A percentile compares a stretch with the other conserved stretches of the same genome.
These are phyloP conservation scores for Teratosphaeria gauchensis DNA, from an alignment of 2,329 filamentous ascomycete genomes.

Conservation along the genomic window DNA sequence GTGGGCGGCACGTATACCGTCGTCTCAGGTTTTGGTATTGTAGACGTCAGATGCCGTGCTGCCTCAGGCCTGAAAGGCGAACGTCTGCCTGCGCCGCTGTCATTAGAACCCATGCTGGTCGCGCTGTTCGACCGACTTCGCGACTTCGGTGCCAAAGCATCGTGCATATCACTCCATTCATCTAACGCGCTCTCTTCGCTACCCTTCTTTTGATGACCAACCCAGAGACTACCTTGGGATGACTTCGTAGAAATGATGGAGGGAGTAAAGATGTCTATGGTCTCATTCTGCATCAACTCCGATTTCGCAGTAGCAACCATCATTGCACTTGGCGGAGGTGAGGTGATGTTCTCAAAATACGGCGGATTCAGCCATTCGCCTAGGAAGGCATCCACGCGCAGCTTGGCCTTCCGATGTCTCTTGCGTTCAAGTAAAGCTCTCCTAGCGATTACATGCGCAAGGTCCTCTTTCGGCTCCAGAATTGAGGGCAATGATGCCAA, in stretches of 20 bases:
- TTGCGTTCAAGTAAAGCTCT: conserved; percentile 27
- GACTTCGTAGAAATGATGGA: conserved; percentile 27
- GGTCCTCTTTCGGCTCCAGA: conserved; percentile 28
- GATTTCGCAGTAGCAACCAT: conserved; percentile 87
- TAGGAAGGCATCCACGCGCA: conserved; percentile 84
- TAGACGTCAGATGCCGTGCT: conserved; percentile 15
- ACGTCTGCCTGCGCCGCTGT: conserved; percentile 16
- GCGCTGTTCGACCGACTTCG: conserved; percentile 41
- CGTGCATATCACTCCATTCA: conserved; percentile 19
- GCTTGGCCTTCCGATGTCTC: conserved; percentile 42
- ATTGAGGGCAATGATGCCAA: conserved; percentile 25
- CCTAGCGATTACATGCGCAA: conserved; percentile 26
- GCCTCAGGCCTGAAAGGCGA: conserved; percentile 19
- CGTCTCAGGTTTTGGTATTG: conserved; percentile 19
- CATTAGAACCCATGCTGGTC: conserved; percentile 27
- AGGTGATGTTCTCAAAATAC: conserved; percentile 87
- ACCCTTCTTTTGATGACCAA: conserved; percentile 25
- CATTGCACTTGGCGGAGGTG: conserved; percentile 72
- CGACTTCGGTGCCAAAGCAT: conserved; percentile 26
- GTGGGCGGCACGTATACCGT: conserved; percentile 61
- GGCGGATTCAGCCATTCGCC: conserved; percentile 92
- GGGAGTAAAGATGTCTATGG: conserved; percentile 37
- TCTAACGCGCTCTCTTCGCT: conserved; percentile 15
- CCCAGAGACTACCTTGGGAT: conserved; percentile 36
- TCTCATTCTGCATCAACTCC: conserved; percentile 68